phyloP scores from a whole-genome alignment of 2,329 filamentous ascomycete species.

The Pseudodiploospora longispora region DNA sequence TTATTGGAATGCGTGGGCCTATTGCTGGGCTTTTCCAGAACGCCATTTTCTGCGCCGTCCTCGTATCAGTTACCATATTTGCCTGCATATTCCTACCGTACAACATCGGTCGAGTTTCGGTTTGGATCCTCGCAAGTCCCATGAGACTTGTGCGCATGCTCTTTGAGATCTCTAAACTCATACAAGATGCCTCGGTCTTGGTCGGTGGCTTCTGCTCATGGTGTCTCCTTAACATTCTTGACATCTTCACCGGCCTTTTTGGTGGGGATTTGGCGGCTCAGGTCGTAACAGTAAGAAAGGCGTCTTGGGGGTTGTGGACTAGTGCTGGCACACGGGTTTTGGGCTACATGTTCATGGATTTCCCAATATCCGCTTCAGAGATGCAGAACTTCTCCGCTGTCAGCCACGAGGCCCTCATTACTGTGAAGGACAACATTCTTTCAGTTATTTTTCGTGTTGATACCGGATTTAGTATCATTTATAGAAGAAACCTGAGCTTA shows the following conservation, averaged over 20 bases:
- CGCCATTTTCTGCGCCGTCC: conserved; percentile 82
- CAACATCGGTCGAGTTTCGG: conserved; percentile 75
- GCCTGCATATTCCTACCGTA: conserved; percentile 86
- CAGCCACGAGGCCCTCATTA: conserved; percentile 61
- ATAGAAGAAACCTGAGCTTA: conserved; percentile 32
- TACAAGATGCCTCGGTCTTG: conserved; percentile 69
- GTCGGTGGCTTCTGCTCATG: conserved; percentile 48
- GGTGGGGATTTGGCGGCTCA: conserved; percentile 22
- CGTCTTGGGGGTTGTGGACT: conserved; percentile 34
- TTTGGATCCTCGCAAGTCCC: conserved; percentile 74
- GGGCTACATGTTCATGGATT: conserved; percentile 41
- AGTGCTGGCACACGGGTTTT: conserved; percentile 39
- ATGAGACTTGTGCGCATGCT: conserved; percentile 65
- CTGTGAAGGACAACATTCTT: conserved; percentile 47
- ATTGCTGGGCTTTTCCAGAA: conserved; percentile 88
- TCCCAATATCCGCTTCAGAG: conserved; percentile 49
- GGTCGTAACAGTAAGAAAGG: conserved; percentile 26
- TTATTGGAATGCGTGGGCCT: conserved; percentile 93
- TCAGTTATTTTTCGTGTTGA: conserved; percentile 32
- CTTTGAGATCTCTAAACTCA: conserved; percentile 66
- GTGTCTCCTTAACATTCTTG: conserved; percentile 29
- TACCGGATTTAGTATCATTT: conserved; percentile 32
- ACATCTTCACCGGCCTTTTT: conserved; percentile 28
- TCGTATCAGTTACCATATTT: conserved; percentile 81
- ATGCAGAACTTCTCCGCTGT: conserved; percentile 70